Evolutionary conservation across 768 basidiomycete species (phyloP).

Genomic region (Leccinum subgranulosum): DNA sequence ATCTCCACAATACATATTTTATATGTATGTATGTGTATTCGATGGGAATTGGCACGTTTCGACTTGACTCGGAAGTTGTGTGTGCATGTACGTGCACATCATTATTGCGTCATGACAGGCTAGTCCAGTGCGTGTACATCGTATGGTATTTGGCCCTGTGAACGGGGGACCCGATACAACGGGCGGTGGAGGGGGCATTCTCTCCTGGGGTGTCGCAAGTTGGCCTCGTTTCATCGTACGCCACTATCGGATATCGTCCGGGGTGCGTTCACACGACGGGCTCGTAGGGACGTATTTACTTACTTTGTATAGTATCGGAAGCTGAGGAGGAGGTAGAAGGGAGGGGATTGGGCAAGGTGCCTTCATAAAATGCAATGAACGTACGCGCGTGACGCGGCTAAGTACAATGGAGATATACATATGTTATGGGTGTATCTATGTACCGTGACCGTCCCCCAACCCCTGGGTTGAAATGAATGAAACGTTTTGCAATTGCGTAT

Average conservation of each 20-base stretch:
- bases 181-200: background rate
- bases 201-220: background rate
- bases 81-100: background rate
- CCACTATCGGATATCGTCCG: slow-evolving; percentile 12
- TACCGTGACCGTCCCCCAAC: background rate
- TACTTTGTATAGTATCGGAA: background rate
- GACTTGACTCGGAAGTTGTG: background rate
- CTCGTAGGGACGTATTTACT: slow-evolving; percentile 1
- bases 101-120: background rate
- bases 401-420: background rate
- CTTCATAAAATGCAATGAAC: slow-evolving; percentile 14
- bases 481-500: background rate
- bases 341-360: background rate
- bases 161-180: background rate
- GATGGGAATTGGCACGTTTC: background rate
- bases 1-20: background rate
- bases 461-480: background rate
- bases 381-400: background rate
- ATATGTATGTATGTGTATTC: background rate
- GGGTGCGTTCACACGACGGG: slow-evolving; percentile 23
- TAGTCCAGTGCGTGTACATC: background rate
- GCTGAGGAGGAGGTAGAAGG: background rate
- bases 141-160: background rate
- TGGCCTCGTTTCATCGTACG: slow-evolving; percentile 10
- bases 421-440: background rate